Evolutionary conservation across 352 stramenopile genomes (phyloP), one percentile per base, ranked within the genome.

Genomic region (Globisporangium spiculum): DNA sequence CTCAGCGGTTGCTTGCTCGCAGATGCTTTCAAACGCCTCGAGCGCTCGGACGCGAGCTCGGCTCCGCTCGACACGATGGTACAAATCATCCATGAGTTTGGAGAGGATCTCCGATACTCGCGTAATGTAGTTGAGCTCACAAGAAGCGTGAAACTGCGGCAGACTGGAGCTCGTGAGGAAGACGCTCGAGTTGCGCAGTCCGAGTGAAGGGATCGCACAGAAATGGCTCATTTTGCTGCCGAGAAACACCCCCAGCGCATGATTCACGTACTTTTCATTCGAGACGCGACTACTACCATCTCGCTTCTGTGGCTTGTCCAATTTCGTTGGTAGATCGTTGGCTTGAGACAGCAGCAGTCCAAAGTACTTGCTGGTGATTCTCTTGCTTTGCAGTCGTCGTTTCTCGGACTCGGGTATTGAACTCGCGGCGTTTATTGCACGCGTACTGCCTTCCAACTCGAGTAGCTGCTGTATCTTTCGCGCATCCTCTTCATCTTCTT

Each of bases 101-200:
- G 79, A 90, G 2, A 81, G 63, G 8, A 71, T 67, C 8, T 71
- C 70, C 0, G 67, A 66, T 0, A 92, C 73, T 6, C 75, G 77
- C 26, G 84, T 60, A 9, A 93, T 67, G 63, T 88, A 92, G 36
- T 68, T 52, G 10, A 75, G 76, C 38, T 94, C 85, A 26, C 80
- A 90, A 0, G 34, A 63, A 6, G 80, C 65, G 41, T 86, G 69
- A 53, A 86, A 79, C 55, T 81, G 78, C 7, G 80, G 71, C 4
- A 79, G 57, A 2, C 59, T 66, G 3, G 81, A 74, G 18, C 80
- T 61, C 2, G 79, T 77, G 24, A 92, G 46, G 53, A 81, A 90
- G 1, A 84, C 44, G 22, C 68, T 73, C 0, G 79, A 76, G 12
- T 55, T 20, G 9, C 63, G 53, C 46, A 30, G 63, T 20, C 44